Percentiles rank a stretch among this genome's conserved stretches.
phyloP scores from a whole-genome alignment of 1,284 basidiomycete species.

The Cutaneotrichosporon arboriforme region DNA sequence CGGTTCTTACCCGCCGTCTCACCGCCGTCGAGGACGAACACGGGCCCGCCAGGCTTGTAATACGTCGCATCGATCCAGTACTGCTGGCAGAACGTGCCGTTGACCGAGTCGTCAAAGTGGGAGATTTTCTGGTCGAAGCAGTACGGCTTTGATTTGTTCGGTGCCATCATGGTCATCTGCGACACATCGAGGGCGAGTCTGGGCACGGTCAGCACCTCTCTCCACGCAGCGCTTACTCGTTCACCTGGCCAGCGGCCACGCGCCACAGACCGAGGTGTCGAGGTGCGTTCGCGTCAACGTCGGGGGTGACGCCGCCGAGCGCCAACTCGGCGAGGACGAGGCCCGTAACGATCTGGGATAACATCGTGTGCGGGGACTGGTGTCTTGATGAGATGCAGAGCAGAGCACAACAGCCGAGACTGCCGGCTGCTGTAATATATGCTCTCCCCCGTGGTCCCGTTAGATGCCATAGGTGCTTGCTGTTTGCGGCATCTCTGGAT shows the following conservation, averaged over 20 bases:
- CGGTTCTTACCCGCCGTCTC: constrained; percentile 57
- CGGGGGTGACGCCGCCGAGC: too few species aligned
- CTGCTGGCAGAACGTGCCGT: constrained; percentile 51
- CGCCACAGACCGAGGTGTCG: constrained; percentile 32
- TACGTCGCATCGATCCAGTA: constrained; percentile 87
- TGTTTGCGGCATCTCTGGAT: too few species aligned
- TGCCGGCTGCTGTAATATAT: too few species aligned
- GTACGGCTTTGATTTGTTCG: constrained; percentile 34
- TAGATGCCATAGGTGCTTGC: too few species aligned
- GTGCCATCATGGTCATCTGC: constrained; percentile 5
- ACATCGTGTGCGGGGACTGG: too few species aligned
- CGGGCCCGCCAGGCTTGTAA: constrained; percentile 69
- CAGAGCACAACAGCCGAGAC: too few species aligned
- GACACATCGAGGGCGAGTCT: not conserved
- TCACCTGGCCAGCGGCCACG: not conserved
- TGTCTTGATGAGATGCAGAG: not conserved
- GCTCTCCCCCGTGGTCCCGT: too few species aligned
- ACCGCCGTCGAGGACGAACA: constrained; percentile 75
- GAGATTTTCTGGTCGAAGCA: constrained; percentile 82
- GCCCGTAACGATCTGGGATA: too few species aligned
- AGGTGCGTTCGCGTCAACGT: too few species aligned
- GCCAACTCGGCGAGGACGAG: too few species aligned
- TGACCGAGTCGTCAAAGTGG: constrained; percentile 52
- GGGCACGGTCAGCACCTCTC: not conserved
- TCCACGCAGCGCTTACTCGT: not conserved